Base-by-base conservation (phyloP, 495 filamentous ascomycete genomes). In the Hypoxylon lienhwacheense region DNA sequence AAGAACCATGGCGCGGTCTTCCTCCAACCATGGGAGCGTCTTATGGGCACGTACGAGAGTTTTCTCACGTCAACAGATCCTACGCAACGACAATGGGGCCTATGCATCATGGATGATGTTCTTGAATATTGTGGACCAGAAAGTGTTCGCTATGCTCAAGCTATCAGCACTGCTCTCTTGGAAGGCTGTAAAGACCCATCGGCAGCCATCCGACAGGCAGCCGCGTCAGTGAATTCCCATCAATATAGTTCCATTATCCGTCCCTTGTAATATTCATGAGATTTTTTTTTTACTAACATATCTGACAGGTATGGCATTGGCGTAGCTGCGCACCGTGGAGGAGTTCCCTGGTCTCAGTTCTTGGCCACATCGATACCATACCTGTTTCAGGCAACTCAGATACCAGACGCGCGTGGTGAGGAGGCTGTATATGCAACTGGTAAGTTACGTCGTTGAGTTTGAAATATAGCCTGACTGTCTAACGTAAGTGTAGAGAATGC, bases 31-130 rank as follows among this genome's bases (percentile, higher is more conserved):
- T 97, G 92, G 92, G 84, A 93, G 63, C 82, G 84, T 17, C 79
- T 99, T 14, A 80, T 92, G 55, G 74, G 72, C 8, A 95, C 89
- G 41, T 99, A 97, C 70, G 83, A 90, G 54, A 76, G 76, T 16
- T 97, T 97, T 67, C 85, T 95, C 67, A 85, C 81, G 31, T 95
- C 88, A 53, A 59, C 71, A 12, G 95, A 97, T 66, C 81, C 91
- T 0, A 97, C 92, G 5, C 92, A 97, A 70, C 85, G 95, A 5
- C 95, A 99, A 67, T 99, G 95, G 95, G 93, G 90, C 10, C 78
- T 97, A 43, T 99, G 95, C 75, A 97, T 99, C 63, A 89, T 95
- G 80, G 95, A 99, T 66, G 95, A 99, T 59, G 91, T 97, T 12
- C 81, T 99, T 19, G 95, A 99, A 65, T 99, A 97, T 75, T 97